Evolutionary conservation across 345 rosid genomes (phyloP).

Genomic region (Citrus cavaleriei): DNA sequence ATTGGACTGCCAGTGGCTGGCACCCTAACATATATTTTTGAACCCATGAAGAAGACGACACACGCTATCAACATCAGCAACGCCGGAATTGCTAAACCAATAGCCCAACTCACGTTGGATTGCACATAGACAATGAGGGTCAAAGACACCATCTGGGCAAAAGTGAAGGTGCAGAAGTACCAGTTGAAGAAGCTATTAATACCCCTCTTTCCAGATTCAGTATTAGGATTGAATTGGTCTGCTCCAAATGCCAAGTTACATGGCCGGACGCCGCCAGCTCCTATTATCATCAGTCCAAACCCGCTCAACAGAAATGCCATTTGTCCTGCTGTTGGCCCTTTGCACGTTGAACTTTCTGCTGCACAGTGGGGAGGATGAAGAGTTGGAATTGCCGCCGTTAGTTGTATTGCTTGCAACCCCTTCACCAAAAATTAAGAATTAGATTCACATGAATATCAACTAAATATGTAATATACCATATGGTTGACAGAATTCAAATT

Average conservation of each 20-base stretch:
- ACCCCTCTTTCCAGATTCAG: slow-evolving; percentile 70
- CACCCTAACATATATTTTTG: slow-evolving; percentile 67
- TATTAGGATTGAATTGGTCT: slow-evolving; percentile 71
- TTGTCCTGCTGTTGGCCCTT: slow-evolving; percentile 59
- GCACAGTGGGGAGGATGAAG: slow-evolving; percentile 54
- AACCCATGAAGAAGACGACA: slow-evolving; percentile 48
- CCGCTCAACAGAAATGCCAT: slow-evolving; percentile 48
- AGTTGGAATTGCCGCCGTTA: slow-evolving; percentile 55
- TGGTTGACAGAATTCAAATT: not conserved
- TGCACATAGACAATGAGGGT: slow-evolving; percentile 71
- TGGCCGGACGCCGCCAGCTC: slow-evolving; percentile 79
- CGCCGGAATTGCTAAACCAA: slow-evolving; percentile 71
- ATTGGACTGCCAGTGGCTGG: slow-evolving; percentile 75
- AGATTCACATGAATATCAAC: not conserved
- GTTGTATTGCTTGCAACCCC: slow-evolving; percentile 58
- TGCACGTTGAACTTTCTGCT: slow-evolving; percentile 27
- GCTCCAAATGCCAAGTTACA: slow-evolving; percentile 79
- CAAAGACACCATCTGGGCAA: slow-evolving; percentile 64
- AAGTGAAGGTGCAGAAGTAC: slow-evolving; percentile 81
- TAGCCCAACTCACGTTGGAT: slow-evolving; percentile 73
- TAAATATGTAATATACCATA: not conserved
- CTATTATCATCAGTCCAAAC: slow-evolving; percentile 47
- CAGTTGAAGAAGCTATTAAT: slow-evolving; percentile 82
- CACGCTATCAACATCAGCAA: slow-evolving; percentile 60
- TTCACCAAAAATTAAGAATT: slow-evolving; percentile 15